Evolutionary conservation across 305 asterid species (phyloP).

Genomic region (Fraxinus xanthoxyloides): DNA sequence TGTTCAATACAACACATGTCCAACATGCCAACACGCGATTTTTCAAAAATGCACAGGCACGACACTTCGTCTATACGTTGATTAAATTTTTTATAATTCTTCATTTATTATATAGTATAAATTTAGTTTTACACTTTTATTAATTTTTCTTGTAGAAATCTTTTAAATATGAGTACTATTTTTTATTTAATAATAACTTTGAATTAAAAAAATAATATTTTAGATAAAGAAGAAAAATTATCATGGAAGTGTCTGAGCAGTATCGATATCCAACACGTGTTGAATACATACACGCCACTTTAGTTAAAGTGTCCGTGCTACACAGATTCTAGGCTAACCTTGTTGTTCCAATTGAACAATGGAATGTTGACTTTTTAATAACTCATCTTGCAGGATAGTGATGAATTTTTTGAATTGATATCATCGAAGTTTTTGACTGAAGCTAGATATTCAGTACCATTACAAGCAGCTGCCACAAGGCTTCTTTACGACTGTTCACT

Average conservation of each 20-base stretch:
- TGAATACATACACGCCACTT: neutral
- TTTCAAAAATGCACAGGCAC: too few species aligned
- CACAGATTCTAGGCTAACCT: neutral
- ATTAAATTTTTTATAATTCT: too few species aligned
- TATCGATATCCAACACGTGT: neutral
- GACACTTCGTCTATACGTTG: neutral
- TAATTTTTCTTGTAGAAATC: neutral
- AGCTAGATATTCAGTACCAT: conserved; percentile 64
- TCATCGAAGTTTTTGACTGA: conserved; percentile 74
- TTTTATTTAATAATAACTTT: neutral
- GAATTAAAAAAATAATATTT: neutral
- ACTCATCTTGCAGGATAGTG: conserved; percentile 76
- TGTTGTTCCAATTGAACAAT: neutral
- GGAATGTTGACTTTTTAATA: conserved; percentile 13
- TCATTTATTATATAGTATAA: neutral
- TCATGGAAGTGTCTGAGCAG: neutral
- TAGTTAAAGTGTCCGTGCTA: neutral
- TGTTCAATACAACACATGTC: neutral
- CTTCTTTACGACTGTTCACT: conserved; percentile 90
- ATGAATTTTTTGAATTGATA: conserved; percentile 85
- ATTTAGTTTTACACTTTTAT: neutral
- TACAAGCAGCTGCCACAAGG: conserved; percentile 83
- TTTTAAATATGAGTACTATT: neutral
- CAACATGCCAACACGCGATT: neutral
- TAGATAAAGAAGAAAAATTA: neutral